A percentile compares a stretch with the other conserved stretches of the same genome.
Evolutionary conservation across 2,329 filamentous ascomycete species (phyloP).

Genomic region (Paraconiothyrium sp.): DNA sequence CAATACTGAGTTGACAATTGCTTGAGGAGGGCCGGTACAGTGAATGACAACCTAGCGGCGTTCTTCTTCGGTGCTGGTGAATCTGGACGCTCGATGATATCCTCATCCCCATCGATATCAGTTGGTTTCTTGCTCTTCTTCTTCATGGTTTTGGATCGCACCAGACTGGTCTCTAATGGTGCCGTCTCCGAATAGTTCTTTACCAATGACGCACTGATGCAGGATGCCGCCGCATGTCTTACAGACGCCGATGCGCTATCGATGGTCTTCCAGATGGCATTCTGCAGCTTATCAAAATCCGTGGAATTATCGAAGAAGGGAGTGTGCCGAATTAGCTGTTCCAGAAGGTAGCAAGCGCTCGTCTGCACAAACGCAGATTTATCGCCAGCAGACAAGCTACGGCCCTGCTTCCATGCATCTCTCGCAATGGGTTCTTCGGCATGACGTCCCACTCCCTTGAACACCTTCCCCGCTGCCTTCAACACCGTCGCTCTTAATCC

Average conservation of each 20-base stretch:
- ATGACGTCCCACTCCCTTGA: slow-evolving; percentile 76
- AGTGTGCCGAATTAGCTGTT: slow-evolving; percentile 75
- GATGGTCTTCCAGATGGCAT: slow-evolving; percentile 83
- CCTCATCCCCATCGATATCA: slow-evolving; percentile 76
- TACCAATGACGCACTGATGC: slow-evolving; percentile 82
- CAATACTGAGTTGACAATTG: slow-evolving; percentile 84
- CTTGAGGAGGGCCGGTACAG: slow-evolving; percentile 79
- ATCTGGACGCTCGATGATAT: slow-evolving; percentile 70
- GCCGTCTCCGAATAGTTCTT: slow-evolving; percentile 76
- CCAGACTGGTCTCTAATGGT: slow-evolving; percentile 51
- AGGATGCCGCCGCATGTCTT: slow-evolving; percentile 85
- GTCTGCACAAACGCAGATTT: slow-evolving; percentile 84
- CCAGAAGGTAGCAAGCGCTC: slow-evolving; percentile 80
- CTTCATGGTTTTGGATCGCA: slow-evolving; percentile 70
- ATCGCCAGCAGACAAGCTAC: slow-evolving; percentile 78
- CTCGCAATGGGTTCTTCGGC: slow-evolving; percentile 86
- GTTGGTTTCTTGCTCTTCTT: slow-evolving; percentile 77
- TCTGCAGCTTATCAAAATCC: slow-evolving; percentile 90
- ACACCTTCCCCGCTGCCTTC: slow-evolving; percentile 77
- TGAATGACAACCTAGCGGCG: slow-evolving; percentile 75
- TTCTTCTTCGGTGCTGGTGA: slow-evolving; percentile 80
- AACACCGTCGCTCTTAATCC: slow-evolving; percentile 84
- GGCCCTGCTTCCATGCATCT: slow-evolving; percentile 91
- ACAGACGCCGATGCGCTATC: slow-evolving; percentile 80
- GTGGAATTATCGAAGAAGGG: slow-evolving; percentile 85